Evolutionary conservation across 768 basidiomycete genomes (phyloP).

Genomic region (Tulasnella sp.): DNA sequence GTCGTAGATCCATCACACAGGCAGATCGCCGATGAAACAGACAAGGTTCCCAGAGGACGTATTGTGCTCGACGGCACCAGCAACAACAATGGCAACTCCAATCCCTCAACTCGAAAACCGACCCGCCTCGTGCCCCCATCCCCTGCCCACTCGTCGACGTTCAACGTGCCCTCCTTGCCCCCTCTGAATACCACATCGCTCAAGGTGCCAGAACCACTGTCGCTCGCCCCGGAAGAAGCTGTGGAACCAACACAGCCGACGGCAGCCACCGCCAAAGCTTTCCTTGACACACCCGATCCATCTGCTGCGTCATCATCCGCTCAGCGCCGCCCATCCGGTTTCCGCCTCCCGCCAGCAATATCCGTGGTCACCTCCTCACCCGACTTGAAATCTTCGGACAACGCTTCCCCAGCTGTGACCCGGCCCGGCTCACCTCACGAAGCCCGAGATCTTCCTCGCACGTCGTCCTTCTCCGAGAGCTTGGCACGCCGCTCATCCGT

Average conservation of each 20-base stretch:
- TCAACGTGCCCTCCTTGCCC: conserved; percentile 12
- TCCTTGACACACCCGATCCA: not conserved
- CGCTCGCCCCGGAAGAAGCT: not conserved
- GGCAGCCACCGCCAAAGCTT: not conserved
- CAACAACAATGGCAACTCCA: not conserved
- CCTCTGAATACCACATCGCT: not conserved
- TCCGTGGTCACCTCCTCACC: not conserved
- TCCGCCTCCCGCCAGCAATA: conserved; percentile 5
- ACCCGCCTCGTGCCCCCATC: conserved; percentile 19
- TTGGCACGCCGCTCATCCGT: conserved; percentile 58
- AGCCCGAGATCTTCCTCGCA: not conserved
- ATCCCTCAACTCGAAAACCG: not conserved
- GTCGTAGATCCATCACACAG: conserved; percentile 27
- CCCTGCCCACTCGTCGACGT: conserved; percentile 15
- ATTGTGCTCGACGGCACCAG: conserved; percentile 14
- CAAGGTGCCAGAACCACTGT: not conserved
- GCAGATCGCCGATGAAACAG: conserved; percentile 22
- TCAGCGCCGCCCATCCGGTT: not conserved
- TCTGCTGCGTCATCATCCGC: conserved; percentile 14
- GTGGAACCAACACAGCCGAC: not conserved
- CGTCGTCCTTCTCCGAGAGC: conserved; percentile 17
- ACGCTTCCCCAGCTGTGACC: not conserved
- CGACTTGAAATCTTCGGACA: not conserved
- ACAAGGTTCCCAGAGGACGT: conserved; percentile 25
- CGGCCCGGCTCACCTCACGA: conserved; percentile 15